These are phyloP conservation scores for Aspergillus sp. DNA, from an alignment of 2,329 filamentous ascomycete species.

Conservation along the genomic window DNA sequence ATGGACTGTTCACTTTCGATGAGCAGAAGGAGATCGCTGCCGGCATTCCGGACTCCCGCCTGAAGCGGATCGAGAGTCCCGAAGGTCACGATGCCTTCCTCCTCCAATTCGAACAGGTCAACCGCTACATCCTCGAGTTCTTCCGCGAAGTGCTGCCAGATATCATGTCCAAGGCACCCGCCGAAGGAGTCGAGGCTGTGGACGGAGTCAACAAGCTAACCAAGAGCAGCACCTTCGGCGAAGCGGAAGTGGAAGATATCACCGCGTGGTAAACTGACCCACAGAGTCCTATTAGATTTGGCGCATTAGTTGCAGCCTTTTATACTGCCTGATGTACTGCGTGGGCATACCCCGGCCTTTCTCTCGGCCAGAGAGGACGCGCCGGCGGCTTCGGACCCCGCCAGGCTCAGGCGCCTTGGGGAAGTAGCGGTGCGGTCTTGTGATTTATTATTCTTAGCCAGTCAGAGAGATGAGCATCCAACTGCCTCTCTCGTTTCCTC, in stretches of 20 bases:
- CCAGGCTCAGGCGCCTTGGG: conserved; percentile 18
- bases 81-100: conserved; percentile 97
- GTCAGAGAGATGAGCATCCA: conserved; percentile 45
- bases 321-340: conserved; percentile 13
- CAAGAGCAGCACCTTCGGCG: conserved; percentile 90
- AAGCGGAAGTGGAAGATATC: conserved; percentile 94
- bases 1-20: conserved; percentile 94
- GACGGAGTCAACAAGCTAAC: conserved; percentile 63
- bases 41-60: conserved; percentile 71
- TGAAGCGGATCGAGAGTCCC: conserved; percentile 87
- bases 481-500: conserved; percentile 42
- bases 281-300: conserved; percentile 14
- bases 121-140: conserved; percentile 81
- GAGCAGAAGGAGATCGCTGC: conserved; percentile 91
- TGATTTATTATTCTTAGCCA: conserved; percentile 36
- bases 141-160: conserved; percentile 79
- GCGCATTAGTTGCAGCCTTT: conserved; percentile 35
- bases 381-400: conserved; percentile 16
- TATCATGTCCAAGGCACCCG: conserved; percentile 72
- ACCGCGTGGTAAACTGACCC: conserved; percentile 73
- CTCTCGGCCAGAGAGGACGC: conserved; percentile 22
- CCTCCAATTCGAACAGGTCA: conserved; percentile 96
- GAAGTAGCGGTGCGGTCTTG: conserved; percentile 38
- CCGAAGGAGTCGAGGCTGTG: conserved; percentile 50
- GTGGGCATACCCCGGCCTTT: conserved; percentile 11